Base-by-base conservation (phyloP, 139 green algal species). In the Micromonas pusilla region DNA sequence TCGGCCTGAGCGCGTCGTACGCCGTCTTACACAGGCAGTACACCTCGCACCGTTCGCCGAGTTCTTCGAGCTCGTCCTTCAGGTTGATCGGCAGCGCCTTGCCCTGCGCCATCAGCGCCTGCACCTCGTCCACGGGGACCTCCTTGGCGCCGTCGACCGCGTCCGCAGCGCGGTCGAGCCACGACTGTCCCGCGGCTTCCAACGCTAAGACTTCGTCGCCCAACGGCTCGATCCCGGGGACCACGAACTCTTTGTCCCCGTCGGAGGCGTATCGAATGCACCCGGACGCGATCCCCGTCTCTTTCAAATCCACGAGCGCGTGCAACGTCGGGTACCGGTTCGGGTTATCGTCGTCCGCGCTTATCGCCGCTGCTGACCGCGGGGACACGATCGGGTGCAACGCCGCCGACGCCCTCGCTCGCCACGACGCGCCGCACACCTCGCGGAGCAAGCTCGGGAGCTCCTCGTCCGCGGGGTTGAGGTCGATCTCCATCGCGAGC, bases 1-100 rank as follows among this genome's bases (percentile, higher is more conserved):
- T 85, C 67, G 57, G 6, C 30, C 31, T 9, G 4, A 45, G 19
- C 4, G 57, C 78, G 28, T 80, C 67, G 72, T 81, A 80, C 5
- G 77, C 36, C 65, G 36, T 74, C 9, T 62, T 45, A 33, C 81
- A 85, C 52, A 80, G 34, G 81, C 81, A 85, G 53, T 83, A 83
- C 31, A 84, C 36, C 31, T 66, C 64, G 53, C 52, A 79, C n/a
- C 80, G 66, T 33, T 84, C 74, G 53, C 39, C 72, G 36, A 81
- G 57, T 52, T 83, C 64, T 30, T 80, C 37, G 2, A 79, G 53
- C 65, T 80, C 79, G 2, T 83, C 77, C 32, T 80, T 73, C 23
- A 80, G 70, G 32, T 76, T 32, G 28, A 79, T 16, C 4, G 79
- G 79, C 30, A 83, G 52, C 5, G 73, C 37, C 1, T 52, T 28